phyloP scores from a whole-genome alignment of 495 filamentous ascomycete species.

The Trichocladium antarcticum region DNA sequence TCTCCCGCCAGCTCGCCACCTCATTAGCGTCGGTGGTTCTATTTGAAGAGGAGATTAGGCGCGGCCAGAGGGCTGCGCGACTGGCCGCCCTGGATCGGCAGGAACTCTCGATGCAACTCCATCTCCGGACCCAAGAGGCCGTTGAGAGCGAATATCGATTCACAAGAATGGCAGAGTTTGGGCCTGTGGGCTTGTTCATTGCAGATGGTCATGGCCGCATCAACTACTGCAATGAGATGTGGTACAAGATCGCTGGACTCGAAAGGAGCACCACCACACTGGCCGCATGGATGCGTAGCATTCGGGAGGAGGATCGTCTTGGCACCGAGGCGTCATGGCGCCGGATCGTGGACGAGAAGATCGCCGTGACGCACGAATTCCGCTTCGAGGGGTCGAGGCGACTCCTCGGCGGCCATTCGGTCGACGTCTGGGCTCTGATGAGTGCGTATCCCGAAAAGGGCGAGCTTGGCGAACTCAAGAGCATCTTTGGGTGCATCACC shows the following conservation, averaged over 20 bases:
- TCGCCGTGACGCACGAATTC: slow-evolving; percentile 52
- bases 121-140: slow-evolving; percentile 54
- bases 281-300: slow-evolving; percentile 54
- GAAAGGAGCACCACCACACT: slow-evolving; percentile 39
- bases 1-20: slow-evolving; percentile 58
- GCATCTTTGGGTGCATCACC: slow-evolving; percentile 56
- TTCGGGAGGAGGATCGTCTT: slow-evolving; percentile 50
- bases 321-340: slow-evolving; percentile 45
- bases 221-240: slow-evolving; percentile 63
- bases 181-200: slow-evolving; percentile 63
- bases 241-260: slow-evolving; percentile 55
- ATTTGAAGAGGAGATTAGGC: slow-evolving; percentile 61
- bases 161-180: slow-evolving; percentile 62
- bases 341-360: slow-evolving; percentile 44
- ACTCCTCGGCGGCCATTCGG: slow-evolving; percentile 43
- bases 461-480: slow-evolving; percentile 47
- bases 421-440: slow-evolving; percentile 62
- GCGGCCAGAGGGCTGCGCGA: slow-evolving; percentile 53
- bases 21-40: slow-evolving; percentile 60
- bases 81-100: slow-evolving; percentile 55
- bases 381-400: slow-evolving; percentile 54
- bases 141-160: slow-evolving; percentile 61
- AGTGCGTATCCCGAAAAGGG: slow-evolving; percentile 57
- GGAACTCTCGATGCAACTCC: slow-evolving; percentile 55
- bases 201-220: slow-evolving; percentile 50